A percentile compares a stretch with the other conserved stretches of the same genome.
These are phyloP conservation scores for Tylopilus vinaceipallidus DNA, from an alignment of 768 basidiomycete species.

Conservation along the genomic window DNA sequence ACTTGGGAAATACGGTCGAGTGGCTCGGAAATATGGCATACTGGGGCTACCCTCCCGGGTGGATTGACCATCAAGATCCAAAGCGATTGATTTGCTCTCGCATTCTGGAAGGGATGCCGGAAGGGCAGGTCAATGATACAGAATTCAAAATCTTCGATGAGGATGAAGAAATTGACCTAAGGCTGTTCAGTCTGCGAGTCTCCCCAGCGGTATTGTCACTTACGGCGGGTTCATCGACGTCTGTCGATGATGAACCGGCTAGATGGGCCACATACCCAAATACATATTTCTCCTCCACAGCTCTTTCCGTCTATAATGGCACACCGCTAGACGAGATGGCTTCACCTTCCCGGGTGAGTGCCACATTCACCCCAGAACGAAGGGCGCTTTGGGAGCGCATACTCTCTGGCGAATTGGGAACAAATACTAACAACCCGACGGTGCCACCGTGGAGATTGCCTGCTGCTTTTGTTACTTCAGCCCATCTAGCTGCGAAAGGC, in stretches of 20 bases:
- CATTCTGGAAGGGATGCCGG: constrained; percentile 40
- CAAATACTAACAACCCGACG: not conserved
- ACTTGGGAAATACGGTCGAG: constrained; percentile 37
- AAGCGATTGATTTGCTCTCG: constrained; percentile 44
- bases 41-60: constrained; percentile 82
- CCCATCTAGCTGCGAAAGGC: not conserved
- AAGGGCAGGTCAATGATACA: not conserved
- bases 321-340: constrained; percentile 30
- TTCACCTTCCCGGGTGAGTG: constrained; percentile 24
- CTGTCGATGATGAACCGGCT: constrained; percentile 1
- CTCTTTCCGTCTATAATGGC: constrained; percentile 53
- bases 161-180: constrained; percentile 36
- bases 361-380: constrained; percentile 37
- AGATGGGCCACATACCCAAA: constrained; percentile 68
- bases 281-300: constrained; percentile 54
- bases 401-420: constrained; percentile 16
- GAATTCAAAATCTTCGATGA: constrained; percentile 38
- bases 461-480: constrained; percentile 13
- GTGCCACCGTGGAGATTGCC: constrained; percentile 26
- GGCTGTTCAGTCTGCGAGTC: not conserved
- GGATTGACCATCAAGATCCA: constrained; percentile 54
- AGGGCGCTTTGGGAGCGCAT: constrained; percentile 42
- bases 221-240: not conserved
- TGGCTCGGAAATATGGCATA: constrained; percentile 64
- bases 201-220: constrained; percentile 6